Conservation (phyloP, 2,329 filamentous ascomycete species). For the Tricladium varicosporioides region DNA sequence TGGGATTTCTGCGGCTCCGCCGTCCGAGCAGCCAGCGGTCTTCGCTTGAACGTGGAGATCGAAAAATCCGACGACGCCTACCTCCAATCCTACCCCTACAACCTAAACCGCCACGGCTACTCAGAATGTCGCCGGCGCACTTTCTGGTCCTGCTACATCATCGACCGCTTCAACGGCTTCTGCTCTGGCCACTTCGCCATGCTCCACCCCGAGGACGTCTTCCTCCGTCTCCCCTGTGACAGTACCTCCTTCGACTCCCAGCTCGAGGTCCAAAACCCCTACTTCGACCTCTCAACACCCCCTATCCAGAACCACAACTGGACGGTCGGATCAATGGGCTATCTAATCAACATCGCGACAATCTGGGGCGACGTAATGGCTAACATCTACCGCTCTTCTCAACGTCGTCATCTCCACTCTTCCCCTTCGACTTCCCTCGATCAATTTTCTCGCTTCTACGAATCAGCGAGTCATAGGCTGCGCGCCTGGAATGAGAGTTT, state of each 20-base stretch:
- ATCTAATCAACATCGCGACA: constrained; percentile 59
- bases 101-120: constrained; percentile 54
- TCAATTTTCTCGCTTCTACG: constrained; percentile 41
- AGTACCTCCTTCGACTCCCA: constrained; percentile 61
- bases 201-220: constrained; percentile 63
- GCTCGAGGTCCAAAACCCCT: constrained; percentile 53
- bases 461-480: constrained; percentile 49
- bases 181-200: constrained; percentile 52
- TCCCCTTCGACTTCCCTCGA: too few species aligned
- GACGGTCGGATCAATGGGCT: constrained; percentile 46
- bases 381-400: constrained; percentile 52
- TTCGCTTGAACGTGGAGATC: constrained; percentile 64
- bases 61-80: constrained; percentile 43
- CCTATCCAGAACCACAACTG: constrained; percentile 38
- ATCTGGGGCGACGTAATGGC: constrained; percentile 65
- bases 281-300: constrained; percentile 54
- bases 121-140: constrained; percentile 68
- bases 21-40: constrained; percentile 54
- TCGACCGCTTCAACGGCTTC: constrained; percentile 65
- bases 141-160: constrained; percentile 69
- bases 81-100: constrained; percentile 50
- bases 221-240: constrained; percentile 63
- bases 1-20: constrained; percentile 64
- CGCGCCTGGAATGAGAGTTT: constrained; percentile 58
- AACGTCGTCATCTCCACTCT: constrained; percentile 14